A percentile compares a stretch with the other conserved stretches of the same genome.
Evolutionary conservation across 2,329 filamentous ascomycete species (phyloP).

Genomic region (Spiromastix sp.): DNA sequence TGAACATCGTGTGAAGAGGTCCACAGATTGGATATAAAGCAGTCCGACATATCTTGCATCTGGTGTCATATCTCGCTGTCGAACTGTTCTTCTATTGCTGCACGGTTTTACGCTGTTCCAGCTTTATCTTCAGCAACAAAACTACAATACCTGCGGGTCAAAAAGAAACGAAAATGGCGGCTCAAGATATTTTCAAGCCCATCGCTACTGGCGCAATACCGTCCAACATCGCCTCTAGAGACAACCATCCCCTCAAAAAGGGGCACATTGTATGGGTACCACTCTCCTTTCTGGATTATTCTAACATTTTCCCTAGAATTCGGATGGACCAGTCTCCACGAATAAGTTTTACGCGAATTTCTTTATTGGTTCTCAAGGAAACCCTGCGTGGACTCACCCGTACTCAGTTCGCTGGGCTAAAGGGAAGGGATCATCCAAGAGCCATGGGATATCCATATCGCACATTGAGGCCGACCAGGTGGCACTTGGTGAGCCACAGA

Average conservation of each 20-base stretch:
- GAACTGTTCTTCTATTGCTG: too few species aligned
- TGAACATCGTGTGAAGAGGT: too few species aligned
- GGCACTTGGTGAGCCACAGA: conserved; percentile 51
- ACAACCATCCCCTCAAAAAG: conserved; percentile 34
- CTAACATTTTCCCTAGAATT: neutral
- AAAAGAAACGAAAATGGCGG: conserved; percentile 18
- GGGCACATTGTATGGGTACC: conserved; percentile 31
- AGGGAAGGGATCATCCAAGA: conserved; percentile 50
- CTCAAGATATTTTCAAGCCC: conserved; percentile 34
- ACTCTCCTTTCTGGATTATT: neutral
- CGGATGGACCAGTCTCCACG: conserved; percentile 30
- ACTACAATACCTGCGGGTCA: neutral
- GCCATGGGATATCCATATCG: conserved; percentile 68
- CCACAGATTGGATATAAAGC: too few species aligned
- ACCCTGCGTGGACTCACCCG: conserved; percentile 63
- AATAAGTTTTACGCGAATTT: conserved; percentile 66
- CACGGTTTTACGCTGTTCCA: too few species aligned
- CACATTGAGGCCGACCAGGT: conserved; percentile 61
- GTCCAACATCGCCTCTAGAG: conserved; percentile 25
- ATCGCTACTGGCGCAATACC: conserved; percentile 29
- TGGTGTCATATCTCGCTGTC: neutral
- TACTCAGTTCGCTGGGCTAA: conserved; percentile 61
- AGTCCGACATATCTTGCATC: neutral
- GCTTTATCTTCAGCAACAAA: neutral
- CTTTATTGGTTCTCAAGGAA: conserved; percentile 62